Evolutionary conservation across 257 asterid species (phyloP), one percentile per base, ranked within the genome.

Genomic region (Eustoma russellianum): DNA sequence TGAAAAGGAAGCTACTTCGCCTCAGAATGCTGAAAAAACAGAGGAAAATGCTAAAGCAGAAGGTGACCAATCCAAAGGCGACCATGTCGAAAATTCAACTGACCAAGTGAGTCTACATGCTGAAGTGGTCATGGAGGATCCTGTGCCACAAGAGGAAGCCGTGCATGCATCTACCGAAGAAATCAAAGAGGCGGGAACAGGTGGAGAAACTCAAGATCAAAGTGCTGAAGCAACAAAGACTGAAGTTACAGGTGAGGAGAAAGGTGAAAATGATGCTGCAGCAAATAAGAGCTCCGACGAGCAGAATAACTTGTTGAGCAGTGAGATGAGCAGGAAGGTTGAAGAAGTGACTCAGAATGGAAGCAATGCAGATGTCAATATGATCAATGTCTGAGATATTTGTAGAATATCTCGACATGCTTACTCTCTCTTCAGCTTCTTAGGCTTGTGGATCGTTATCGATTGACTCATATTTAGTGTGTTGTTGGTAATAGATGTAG

Each of bases 261-360:
- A 55, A 59, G 58, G 28, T 9, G 60, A 46, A 17, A 30, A 52
- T 41, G 46, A 17, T 12, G 28, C 13, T 50, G 68, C 43, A 55
- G 59, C 48, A n/a, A 38, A 28, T 16, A 34, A 46, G 34, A 52
- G 40, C 49, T 38, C 56, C 6, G 66, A 24, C 13, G 72, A 64
- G 33, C 64, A 60, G 45, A 53, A 38, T 52, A 59, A 46, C 60
- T 16, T 46, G 62, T 35, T 15, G 55, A 66, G 35, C 48, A 54
- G 50, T 14, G 63, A 41, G 17, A 3, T n/a, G n/a, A n/a, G 34
- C n/a, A 61, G 52, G 48, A 46, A 53, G 3, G 64, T 44, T 13
- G 74, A 61, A 55, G 81, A 71, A 55, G 57, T 43, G 40, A 58
- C 41, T 6, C 60, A 40, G 55, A 72, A 76, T 19, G 70, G 72